Percentiles rank a stretch among this genome's conserved stretches.
These are phyloP conservation scores for Saturnispora bothae DNA, from an alignment of 805 yeast species.

Conservation along the genomic window DNA sequence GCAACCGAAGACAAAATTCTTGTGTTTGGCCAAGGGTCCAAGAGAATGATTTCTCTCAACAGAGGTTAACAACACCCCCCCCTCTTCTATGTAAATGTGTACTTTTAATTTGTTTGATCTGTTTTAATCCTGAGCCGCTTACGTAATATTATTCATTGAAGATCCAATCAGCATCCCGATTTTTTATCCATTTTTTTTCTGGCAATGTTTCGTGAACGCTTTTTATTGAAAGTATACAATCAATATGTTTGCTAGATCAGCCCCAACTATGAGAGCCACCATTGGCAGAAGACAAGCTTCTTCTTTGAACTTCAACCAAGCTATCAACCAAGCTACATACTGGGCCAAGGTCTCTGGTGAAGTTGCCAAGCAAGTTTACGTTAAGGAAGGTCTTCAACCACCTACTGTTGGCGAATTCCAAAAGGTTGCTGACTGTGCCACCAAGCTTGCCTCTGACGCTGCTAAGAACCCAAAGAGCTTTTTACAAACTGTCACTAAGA, in stretches of 20 bases:
- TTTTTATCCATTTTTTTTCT: no score
- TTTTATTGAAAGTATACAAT: background rate
- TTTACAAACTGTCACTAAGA: slow-evolving; percentile 34
- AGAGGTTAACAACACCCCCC: slow-evolving; percentile 3
- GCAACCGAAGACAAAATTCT: slow-evolving; percentile 61
- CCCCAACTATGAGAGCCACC: slow-evolving; percentile 21
- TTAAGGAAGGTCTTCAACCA: slow-evolving; percentile 88
- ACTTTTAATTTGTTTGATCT: no score
- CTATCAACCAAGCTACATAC: slow-evolving; percentile 55
- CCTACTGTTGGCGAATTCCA: slow-evolving; percentile 72
- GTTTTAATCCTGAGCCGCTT: no score
- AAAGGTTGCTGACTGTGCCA: slow-evolving; percentile 52
- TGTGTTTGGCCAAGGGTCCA: slow-evolving; percentile 61
- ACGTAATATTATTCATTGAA: background rate
- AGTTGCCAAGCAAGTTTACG: slow-evolving; percentile 64
- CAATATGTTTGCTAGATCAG: slow-evolving; percentile 27
- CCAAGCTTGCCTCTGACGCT: slow-evolving; percentile 34
- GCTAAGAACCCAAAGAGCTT: slow-evolving; percentile 53
- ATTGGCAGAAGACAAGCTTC: slow-evolving; percentile 31
- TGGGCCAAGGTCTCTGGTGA: slow-evolving; percentile 57
- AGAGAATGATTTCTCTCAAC: slow-evolving; percentile 42
- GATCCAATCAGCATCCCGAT: background rate
- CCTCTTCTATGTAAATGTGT: background rate
- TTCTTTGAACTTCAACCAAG: slow-evolving; percentile 19
- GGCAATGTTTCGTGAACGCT: no score